Evolutionary conservation across 768 basidiomycete genomes (phyloP), one percentile per base, ranked within the genome.

Genomic region (Terana coerulea): DNA sequence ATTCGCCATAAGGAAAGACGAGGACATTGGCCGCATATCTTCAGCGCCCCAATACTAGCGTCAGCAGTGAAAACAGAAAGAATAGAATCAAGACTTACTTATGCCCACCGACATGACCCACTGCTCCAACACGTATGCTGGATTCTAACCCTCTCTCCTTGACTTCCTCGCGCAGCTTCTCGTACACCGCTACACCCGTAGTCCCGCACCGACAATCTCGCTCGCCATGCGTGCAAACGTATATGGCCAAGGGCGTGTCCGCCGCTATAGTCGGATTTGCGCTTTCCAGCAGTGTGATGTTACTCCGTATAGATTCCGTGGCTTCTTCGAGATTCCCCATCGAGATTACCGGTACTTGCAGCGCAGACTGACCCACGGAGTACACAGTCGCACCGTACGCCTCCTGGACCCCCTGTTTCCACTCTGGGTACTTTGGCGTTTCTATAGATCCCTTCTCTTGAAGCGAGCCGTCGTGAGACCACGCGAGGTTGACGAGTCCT

Each of bases 91-190:
- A 47, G 7, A 74, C 83, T 63, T 61, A 88, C 90, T 88, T 76
- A 67, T 94, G 91, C 22, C 89, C 89, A 1, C 91, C 91, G 45
- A 94, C 82, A 65, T 94, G 91, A 2, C 78, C 86, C 5, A 85
- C 78, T 56, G 89, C 81, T 3, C 80, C 80, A 1, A 91, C 70
- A 37, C 64, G 64, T 21, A 74, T 73, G 58, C 54, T 56, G 29
- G 72, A 61, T 9, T 29, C 54, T 39, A 66, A 53, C 19, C 62
- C 65, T 43, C 75, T 72, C 34, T 61, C 66, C 33, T 63, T 63
- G 6, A 87, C 65, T 61, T 88, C 85, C 3, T 72, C 68, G 15
- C 70, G 68, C 24, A 94, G 62, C 2, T 81, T 75, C 0, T 68
- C 68, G 2, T 73, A 79, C 6, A 92, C 76, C 10, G 69, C 71